phyloP scores from a whole-genome alignment of 495 filamentous ascomycete genomes.

The Tuber magnatum region DNA sequence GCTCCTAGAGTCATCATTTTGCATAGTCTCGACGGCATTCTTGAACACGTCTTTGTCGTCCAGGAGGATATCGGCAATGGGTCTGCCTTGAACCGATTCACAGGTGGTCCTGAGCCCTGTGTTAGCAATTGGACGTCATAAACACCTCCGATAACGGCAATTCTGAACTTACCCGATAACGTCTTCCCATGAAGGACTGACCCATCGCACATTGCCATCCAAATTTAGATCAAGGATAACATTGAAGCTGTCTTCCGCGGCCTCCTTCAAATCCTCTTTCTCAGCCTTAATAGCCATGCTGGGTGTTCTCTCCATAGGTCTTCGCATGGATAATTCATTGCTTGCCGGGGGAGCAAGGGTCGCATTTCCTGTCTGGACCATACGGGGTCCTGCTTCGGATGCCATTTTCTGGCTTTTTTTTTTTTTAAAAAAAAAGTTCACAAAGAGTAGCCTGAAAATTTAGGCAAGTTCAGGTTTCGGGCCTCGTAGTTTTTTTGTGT shows the following conservation, averaged over 20 bases:
- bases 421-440: conserved; percentile 9
- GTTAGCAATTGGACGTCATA: conserved; percentile 17
- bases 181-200: conserved; percentile 93
- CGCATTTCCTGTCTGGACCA: conserved; percentile 24
- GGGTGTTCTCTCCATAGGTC: conserved; percentile 52
- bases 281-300: conserved; percentile 69
- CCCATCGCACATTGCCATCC: conserved; percentile 84
- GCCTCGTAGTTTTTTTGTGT: conserved; percentile 12
- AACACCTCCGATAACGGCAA: neutral
- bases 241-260: conserved; percentile 91
- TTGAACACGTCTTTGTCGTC: conserved; percentile 66
- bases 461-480: neutral
- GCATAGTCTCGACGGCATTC: conserved; percentile 78
- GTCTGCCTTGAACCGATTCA: conserved; percentile 63
- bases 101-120: conserved; percentile 48
- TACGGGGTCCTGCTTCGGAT: conserved; percentile 26
- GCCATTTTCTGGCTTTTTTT: conserved; percentile 21
- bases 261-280: conserved; percentile 85
- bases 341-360: conserved; percentile 39
- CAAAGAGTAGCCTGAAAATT: conserved; percentile 18
- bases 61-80: conserved; percentile 73
- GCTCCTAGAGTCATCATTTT: conserved; percentile 85
- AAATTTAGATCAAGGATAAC: conserved; percentile 88
- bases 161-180: conserved; percentile 58
- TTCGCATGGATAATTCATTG: conserved; percentile 43